These are phyloP conservation scores for Eruca vesicaria DNA, from an alignment of 441 rosid genomes.

Conservation along the genomic window DNA sequence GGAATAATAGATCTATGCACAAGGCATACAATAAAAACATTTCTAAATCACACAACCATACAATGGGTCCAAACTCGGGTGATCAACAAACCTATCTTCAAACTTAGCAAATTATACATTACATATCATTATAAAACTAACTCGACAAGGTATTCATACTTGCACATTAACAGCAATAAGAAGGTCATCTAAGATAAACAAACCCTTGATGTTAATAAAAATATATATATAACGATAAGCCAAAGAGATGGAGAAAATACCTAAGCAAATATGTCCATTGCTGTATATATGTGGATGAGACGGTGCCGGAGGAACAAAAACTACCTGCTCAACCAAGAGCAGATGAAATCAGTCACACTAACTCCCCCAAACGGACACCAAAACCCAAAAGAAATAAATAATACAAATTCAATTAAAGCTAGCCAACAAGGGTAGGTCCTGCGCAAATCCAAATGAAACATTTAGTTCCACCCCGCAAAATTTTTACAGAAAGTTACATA, in stretches of 20 bases:
- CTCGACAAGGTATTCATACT: neutral
- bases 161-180: neutral
- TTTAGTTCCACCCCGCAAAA: no score
- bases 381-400: neutral
- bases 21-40: neutral
- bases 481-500: no score
- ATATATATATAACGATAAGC: neutral
- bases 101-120: neutral
- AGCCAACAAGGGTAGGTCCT: no score
- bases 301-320: conserved; percentile 65
- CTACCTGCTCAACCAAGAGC: conserved; percentile 49
- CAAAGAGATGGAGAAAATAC: conserved; percentile 30
- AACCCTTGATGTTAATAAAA: neutral
- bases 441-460: no score
- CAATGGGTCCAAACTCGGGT: neutral
- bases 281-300: conserved; percentile 74
- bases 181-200: neutral
- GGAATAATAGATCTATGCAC: no score
- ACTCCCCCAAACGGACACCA: neutral
- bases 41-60: neutral
- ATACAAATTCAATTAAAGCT: neutral
- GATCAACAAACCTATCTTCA: neutral
- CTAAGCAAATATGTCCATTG: conserved; percentile 78
- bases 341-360: neutral
- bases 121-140: neutral